Conservation (phyloP, 1,284 basidiomycete genomes). For the Puccinia hordei region DNA sequence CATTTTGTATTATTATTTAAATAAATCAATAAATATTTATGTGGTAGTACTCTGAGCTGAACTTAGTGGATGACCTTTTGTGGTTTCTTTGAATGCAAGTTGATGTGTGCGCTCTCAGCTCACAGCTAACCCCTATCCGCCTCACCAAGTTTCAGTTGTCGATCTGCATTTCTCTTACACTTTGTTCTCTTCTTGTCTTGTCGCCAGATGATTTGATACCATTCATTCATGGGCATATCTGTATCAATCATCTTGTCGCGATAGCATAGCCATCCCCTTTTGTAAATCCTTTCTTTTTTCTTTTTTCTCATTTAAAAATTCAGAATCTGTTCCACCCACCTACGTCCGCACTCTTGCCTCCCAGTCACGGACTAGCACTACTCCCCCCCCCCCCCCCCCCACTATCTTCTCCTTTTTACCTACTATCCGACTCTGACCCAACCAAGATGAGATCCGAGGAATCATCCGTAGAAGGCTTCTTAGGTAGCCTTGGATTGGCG, state of each 20-base stretch:
- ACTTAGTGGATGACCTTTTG: constrained; percentile 29
- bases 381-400: neutral
- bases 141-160: constrained; percentile 18
- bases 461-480: constrained; percentile 21
- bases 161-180: constrained; percentile 13
- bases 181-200: constrained; percentile 13
- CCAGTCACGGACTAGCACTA: neutral
- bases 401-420: neutral
- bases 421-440: neutral
- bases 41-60: neutral
- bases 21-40: too few relatives aligned
- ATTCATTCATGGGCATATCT: neutral
- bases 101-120: constrained; percentile 16
- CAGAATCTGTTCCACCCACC: neutral
- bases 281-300: too few relatives aligned
- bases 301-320: too few relatives aligned
- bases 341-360: neutral
- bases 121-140: constrained; percentile 32
- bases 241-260: neutral
- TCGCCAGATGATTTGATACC: neutral
- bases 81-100: constrained; percentile 24
- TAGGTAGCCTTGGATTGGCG: constrained; percentile 26
- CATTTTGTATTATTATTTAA: too few relatives aligned
- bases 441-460: neutral
- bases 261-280: constrained; percentile 5